phyloP scores from a whole-genome alignment of 352 stramenopile species.

The Phytophthora cryptogea region DNA sequence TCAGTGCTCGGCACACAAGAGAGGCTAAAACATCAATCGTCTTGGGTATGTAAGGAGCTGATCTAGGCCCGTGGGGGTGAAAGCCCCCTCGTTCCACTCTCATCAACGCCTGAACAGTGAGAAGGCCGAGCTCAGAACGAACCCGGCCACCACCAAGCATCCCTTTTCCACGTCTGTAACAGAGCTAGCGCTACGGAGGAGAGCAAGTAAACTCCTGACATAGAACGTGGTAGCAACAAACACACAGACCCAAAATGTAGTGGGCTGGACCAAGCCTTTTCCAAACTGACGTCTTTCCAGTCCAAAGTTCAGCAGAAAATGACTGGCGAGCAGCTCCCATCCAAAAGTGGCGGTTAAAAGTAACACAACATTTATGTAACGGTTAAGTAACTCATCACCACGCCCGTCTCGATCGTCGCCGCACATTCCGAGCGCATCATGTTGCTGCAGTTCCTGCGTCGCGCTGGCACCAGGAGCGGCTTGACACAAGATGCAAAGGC shows the following conservation, averaged over 20 bases:
- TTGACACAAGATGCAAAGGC: constrained; percentile 1
- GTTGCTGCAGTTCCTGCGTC: constrained; percentile 26
- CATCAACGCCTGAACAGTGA: constrained; percentile 74
- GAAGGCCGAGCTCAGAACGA: constrained; percentile 71
- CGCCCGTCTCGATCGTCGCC: constrained; percentile 10
- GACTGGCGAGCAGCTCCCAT: constrained; percentile 23
- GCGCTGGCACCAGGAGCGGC: constrained; percentile 2
- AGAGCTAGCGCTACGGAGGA: constrained; percentile 71
- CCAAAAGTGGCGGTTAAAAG: constrained; percentile 18
- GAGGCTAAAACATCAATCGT: constrained; percentile 1
- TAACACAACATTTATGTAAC: neutral
- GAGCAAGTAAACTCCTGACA: constrained; percentile 83
- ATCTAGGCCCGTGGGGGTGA: constrained; percentile 62
- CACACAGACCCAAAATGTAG: constrained; percentile 10
- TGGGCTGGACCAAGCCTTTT: constrained; percentile 13
- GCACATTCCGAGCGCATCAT: constrained; percentile 15
- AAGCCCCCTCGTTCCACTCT: constrained; percentile 66
- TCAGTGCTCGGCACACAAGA: constrained; percentile 48
- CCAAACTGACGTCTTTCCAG: constrained; percentile 13
- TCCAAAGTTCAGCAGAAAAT: constrained; percentile 14
- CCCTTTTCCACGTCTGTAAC: constrained; percentile 84
- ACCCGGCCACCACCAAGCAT: constrained; percentile 61
- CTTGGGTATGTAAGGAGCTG: constrained; percentile 66
- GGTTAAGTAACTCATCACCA: neutral
- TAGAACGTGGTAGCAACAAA: constrained; percentile 58